Conservation (phyloP, 106 monocot species). For the Ottelia alismoides region DNA sequence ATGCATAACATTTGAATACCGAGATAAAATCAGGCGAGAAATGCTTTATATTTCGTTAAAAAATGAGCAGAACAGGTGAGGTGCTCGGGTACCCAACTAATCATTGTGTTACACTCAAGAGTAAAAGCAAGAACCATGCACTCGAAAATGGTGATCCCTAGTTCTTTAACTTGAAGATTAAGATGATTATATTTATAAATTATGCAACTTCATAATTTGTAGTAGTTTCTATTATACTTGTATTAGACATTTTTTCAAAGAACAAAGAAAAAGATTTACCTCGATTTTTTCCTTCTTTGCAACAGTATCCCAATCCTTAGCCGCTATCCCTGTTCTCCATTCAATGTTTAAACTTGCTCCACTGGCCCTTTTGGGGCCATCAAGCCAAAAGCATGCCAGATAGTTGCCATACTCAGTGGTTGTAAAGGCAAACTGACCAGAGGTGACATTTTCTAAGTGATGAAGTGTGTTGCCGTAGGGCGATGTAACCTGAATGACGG, state of each 20-base stretch:
- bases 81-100: too few species aligned
- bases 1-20: too few species aligned
- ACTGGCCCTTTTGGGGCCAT: conserved; percentile 19
- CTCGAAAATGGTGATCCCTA: not conserved
- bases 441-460: conserved; percentile 44
- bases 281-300: conserved; percentile 87
- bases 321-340: conserved; percentile 70
- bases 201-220: not conserved
- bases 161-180: not conserved
- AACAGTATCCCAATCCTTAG: conserved; percentile 86
- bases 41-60: conserved; percentile 54
- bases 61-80: too few species aligned
- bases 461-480: conserved; percentile 84
- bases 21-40: conserved; percentile 23
- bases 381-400: conserved; percentile 73
- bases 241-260: not conserved
- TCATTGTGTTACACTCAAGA: too few species aligned
- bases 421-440: conserved; percentile 81
- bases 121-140: not conserved
- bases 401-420: conserved; percentile 76
- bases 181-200: not conserved
- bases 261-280: conserved; percentile 12
- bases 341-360: conserved; percentile 55
- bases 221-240: not conserved
- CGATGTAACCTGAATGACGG: conserved; percentile 94